These are phyloP conservation scores for Beauveria caledonica DNA, from an alignment of 2,329 filamentous ascomycete genomes.

Conservation along the genomic window DNA sequence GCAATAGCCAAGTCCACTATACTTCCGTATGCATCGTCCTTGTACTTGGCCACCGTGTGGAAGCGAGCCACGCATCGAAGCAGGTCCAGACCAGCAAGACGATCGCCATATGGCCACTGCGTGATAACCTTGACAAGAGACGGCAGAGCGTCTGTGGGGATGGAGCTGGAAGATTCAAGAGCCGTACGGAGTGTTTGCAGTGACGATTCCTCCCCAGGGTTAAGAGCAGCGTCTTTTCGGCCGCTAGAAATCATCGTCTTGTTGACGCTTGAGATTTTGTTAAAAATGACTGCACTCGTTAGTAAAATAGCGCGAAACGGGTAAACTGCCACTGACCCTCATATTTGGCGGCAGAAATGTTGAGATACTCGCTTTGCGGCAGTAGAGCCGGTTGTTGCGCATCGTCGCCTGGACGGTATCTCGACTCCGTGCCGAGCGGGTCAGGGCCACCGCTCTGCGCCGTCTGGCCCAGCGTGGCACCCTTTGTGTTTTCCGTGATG, in stretches of 20 bases:
- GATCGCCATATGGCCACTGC: constrained; percentile 70
- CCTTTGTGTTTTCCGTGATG: constrained; percentile 82
- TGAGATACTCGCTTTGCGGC: constrained; percentile 72
- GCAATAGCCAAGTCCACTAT: constrained; percentile 48
- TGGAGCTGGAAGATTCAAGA: constrained; percentile 50
- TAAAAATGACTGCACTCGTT: constrained; percentile 53
- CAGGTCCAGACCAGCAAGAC: constrained; percentile 78
- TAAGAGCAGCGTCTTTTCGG: constrained; percentile 65
- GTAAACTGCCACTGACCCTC: constrained; percentile 32
- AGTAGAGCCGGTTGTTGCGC: constrained; percentile 48
- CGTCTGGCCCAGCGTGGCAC: constrained; percentile 66
- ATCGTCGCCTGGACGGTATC: constrained; percentile 66
- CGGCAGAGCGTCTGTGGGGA: constrained; percentile 45
- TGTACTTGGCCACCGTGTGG: constrained; percentile 55
- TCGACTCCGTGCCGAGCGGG: constrained; percentile 68
- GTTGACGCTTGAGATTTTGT: constrained; percentile 71
- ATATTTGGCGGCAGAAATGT: constrained; percentile 66
- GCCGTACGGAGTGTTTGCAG: constrained; percentile 54
- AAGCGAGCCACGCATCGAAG: constrained; percentile 72
- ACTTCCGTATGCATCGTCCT: constrained; percentile 43
- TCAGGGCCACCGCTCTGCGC: constrained; percentile 46
- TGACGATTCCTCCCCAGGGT: constrained; percentile 58
- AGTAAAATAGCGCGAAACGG: background rate
- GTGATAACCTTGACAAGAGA: constrained; percentile 66
- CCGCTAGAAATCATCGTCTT: constrained; percentile 61